Base-by-base conservation (phyloP, 257 asterid genomes). In the Craterostigma plantagineum region DNA sequence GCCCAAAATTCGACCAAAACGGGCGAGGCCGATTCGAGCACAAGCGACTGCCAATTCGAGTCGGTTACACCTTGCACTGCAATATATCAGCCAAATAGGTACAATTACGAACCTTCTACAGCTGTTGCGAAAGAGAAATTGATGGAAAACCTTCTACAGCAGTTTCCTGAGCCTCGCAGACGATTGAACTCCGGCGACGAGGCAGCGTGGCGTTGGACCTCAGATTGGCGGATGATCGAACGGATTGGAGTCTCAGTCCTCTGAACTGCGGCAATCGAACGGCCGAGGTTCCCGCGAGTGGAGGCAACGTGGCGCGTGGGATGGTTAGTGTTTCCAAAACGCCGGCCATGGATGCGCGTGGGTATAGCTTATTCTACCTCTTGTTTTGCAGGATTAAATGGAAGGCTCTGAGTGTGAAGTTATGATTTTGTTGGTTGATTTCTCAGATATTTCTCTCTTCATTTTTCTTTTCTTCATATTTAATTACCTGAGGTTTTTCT, bases 1-100 rank as follows among this genome's bases (percentile, higher is more conserved):
- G 96, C 96, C 96, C 96, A 86, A 50, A 81, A 86, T 60, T 86
- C 96, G 30, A 86, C 91, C 61, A 86, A 49, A 45, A 86, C 96
- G 11, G 96, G 91, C 13, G 18, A 4, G 14, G 66, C 58, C 13
- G 62, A 58, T 38, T 63, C 79, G 0, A 86, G 71, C 4, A 86
- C 96, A 15, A 23, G 42, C 4, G 70, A 17, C 59, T 81, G 56
- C 96, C 96, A 86, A 43, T 52, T 17, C 8, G 68, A 44, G 13
- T 86, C 94, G 34, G 45, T 46, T 48, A 78, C 63, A 34, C 66
- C 59, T 23, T 77, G 58, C 61, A 86, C 96, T 75, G 79, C 77
- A 65, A 33, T 54, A 56, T 46, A 42, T 49, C 33, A 43, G 4
- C 30, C 30, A 23, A 23, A 23, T 23, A 6, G 2, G 6, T 23